phyloP scores from a whole-genome alignment of 495 filamentous ascomycete species.

The Neurospora hispaniola region DNA sequence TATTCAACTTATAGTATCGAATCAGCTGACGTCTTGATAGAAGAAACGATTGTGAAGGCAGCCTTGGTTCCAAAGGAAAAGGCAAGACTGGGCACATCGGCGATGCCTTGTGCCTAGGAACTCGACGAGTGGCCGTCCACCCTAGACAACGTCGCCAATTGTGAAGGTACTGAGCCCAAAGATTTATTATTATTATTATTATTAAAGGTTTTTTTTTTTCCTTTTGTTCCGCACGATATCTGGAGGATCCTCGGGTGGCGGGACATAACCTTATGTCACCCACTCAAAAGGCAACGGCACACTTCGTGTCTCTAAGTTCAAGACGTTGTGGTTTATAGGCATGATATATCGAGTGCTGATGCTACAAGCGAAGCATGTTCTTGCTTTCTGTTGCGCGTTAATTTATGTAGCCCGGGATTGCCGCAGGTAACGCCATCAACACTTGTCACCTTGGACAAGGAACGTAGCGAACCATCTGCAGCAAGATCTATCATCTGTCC shows the following conservation, averaged over 20 bases:
- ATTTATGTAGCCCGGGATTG: not conserved
- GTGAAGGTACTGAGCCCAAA: too few species aligned
- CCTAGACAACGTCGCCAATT: too few species aligned
- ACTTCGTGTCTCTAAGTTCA: not conserved
- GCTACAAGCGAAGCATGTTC: not conserved
- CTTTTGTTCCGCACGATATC: not conserved
- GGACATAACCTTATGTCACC: not conserved
- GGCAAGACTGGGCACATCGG: too few species aligned
- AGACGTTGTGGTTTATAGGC: not conserved
- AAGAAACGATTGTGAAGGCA: too few species aligned
- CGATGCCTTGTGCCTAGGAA: too few species aligned
- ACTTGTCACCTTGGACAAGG: not conserved
- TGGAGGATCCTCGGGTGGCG: not conserved
- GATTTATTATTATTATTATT: too few species aligned
- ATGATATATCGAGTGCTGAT: not conserved
- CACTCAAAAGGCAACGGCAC: not conserved
- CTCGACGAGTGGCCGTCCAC: too few species aligned
- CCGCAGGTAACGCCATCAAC: not conserved
- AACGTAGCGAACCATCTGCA: not conserved
- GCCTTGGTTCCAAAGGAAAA: too few species aligned
- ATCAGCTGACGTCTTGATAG: too few species aligned
- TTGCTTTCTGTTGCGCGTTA: not conserved
- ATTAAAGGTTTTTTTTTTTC: too few species aligned
- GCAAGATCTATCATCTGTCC: not conserved
- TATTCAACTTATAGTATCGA: too few species aligned